A percentile compares a stretch with the other conserved stretches of the same genome.
Conservation (phyloP, 2,329 filamentous ascomycete species). For the Trichophyton verrucosum region DNA sequence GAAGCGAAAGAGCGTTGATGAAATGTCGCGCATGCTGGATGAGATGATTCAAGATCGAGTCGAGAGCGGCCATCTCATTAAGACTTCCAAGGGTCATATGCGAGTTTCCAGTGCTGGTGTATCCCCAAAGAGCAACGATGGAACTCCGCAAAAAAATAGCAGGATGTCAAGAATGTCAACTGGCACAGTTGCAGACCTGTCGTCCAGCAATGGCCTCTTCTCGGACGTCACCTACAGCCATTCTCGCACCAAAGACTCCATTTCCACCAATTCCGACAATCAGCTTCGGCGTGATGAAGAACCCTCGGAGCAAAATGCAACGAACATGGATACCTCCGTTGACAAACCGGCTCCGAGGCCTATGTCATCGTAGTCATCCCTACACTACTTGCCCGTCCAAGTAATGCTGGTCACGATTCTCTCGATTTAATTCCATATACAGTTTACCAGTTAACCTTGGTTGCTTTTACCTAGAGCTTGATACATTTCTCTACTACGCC, state of each 20-base stretch:
- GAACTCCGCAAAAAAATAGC: not conserved
- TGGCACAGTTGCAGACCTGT: not conserved
- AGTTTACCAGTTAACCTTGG: not conserved
- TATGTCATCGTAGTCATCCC: not conserved
- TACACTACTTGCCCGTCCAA: not conserved
- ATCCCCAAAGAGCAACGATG: not conserved
- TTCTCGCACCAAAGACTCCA: not conserved
- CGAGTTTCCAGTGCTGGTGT: constrained; percentile 41
- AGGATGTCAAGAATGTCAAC: not conserved
- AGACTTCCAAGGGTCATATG: constrained; percentile 42
- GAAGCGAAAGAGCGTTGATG: constrained; percentile 62
- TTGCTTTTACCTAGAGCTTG: not conserved
- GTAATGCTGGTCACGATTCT: constrained; percentile 1
- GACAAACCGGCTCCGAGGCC: not conserved
- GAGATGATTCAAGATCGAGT: constrained; percentile 92
- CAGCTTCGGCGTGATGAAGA: not conserved
- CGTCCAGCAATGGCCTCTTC: not conserved
- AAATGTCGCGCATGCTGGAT: constrained; percentile 86
- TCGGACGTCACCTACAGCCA: not conserved
- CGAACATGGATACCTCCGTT: not conserved
- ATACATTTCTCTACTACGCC: not conserved
- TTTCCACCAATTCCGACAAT: not conserved
- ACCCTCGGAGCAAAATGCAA: not conserved
- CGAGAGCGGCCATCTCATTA: constrained; percentile 59
- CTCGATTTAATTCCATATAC: not conserved